Evolutionary conservation across 257 asterid species (phyloP), one percentile per base, ranked within the genome.

Genomic region (Salvia rosmarinus): DNA sequence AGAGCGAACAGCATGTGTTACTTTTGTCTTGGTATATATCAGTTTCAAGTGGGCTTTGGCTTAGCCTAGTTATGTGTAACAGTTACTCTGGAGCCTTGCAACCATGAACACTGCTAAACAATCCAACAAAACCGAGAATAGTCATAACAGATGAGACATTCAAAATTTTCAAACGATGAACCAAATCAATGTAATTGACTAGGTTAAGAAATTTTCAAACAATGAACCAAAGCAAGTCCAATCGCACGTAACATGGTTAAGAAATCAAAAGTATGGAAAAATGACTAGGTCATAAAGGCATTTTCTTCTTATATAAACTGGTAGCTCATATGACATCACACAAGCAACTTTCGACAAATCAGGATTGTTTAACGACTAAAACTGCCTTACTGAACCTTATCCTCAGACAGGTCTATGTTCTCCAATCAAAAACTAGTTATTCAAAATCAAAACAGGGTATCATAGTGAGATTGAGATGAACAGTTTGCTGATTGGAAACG

Each of bases 201-300:
- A n/a, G n/a, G n/a, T n/a, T n/a, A n/a, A n/a, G n/a, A n/a, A n/a
- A n/a, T n/a, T n/a, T n/a, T 9, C 44, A 9, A 49, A 21, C 20
- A 52, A 17, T 6, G n/a, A 35, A n/a, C n/a, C n/a, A n/a, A 3
- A 64, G 32, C 25, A 64, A 64, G 42, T 55, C 52, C 69, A 30
- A 58, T 12, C 30, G 35, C 59, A 57, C 46, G 40, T 14, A 9
- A 42, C 21, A 43, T 57, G 43, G 64, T 39, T 39, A 28, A 11
- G 50, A 44, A 14, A 35, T 39, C 43, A 8, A 39, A 57, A 19
- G 10, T 32, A 43, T 0, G 16, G n/a, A 71, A 37, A 17, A 14
- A 21, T 4, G 8, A 54, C n/a, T 4, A 16, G 49, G 46, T 47
- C 14, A 9, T 54, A 20, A 3, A 56, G 56, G 62, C 47, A 55